Base-by-base conservation (phyloP, 768 basidiomycete genomes). In the Cyathus striatus region DNA sequence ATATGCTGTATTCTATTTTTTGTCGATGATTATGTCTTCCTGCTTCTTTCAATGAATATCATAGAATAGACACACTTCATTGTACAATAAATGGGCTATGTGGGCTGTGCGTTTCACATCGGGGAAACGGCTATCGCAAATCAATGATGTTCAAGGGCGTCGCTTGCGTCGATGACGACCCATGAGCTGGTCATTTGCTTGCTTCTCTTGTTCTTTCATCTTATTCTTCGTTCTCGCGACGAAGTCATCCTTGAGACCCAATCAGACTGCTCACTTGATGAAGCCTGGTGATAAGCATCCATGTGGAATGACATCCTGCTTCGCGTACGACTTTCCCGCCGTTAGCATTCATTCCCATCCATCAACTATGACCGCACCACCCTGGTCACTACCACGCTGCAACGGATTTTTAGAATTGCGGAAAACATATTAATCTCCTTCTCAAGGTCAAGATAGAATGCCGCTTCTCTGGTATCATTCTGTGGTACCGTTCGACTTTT, bases 401-500 rank as follows among this genome's bases (percentile, higher is more conserved):
- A 30, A 30, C 27, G 9, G 27, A 9, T n/a, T 9, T 30, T 30
- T n/a, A 9, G n/a, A n/a, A n/a, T n/a, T n/a, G 35, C 35, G 10
- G 35, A 30, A 9, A 9, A 30, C 9, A 30, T 30, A 30, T 30
- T 9, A 37, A 37, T 9, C 21, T n/a, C 36, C 36, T 10, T 10
- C n/a, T n/a, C n/a, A 10, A 30, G 16, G 10, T 9, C 14, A 40
- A 14, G 40, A 4, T 23, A 23, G n/a, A 22, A 70, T 69, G 68
- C 61, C 61, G 45, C 44, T 61, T 6, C 55, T 69, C 35, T 55
- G 61, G 23, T 57, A 61, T 45, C 61, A 68, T 50, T 59, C 53
- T 46, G 56, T 55, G 34, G 55, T 67, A 32, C 63, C 66, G 21
- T 49, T 65, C 49, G 65, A 66, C 54, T 52, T 66, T 47, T 64